These are phyloP conservation scores for Boletales sp. DNA, from an alignment of 768 basidiomycete species.

Conservation along the genomic window DNA sequence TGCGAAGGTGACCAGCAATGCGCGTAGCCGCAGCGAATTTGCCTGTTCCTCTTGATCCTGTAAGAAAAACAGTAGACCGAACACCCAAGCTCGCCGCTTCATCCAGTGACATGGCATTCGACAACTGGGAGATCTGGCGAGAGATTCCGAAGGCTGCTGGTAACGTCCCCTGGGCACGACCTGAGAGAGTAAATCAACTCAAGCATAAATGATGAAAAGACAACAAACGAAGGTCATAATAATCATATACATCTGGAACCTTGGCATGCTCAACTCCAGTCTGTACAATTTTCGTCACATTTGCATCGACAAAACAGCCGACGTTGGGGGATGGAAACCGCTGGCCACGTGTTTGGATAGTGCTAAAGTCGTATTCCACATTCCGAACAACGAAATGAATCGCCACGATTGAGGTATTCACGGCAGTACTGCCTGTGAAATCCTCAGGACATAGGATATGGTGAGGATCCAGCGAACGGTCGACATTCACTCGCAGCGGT, in stretches of 20 bases:
- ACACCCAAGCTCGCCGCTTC: slow-evolving; percentile 59
- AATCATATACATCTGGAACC: slow-evolving; percentile 51
- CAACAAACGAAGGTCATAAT: slow-evolving; percentile 48
- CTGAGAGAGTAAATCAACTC: slow-evolving; percentile 18
- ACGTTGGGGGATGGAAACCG: slow-evolving; percentile 63
- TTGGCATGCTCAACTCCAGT: slow-evolving; percentile 69
- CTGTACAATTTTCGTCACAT: slow-evolving; percentile 72
- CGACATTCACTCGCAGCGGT: slow-evolving; percentile 58
- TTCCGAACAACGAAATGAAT: slow-evolving; percentile 80
- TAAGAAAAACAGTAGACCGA: slow-evolving; percentile 68
- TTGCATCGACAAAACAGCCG: slow-evolving; percentile 81
- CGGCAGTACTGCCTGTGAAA: background rate
- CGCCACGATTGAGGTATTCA: slow-evolving; percentile 36
- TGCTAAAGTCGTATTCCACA: slow-evolving; percentile 60
- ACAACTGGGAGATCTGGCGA: slow-evolving; percentile 51
- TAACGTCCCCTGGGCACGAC: slow-evolving; percentile 2
- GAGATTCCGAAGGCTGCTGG: slow-evolving; percentile 31
- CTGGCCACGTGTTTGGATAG: slow-evolving; percentile 38
- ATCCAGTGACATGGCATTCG: slow-evolving; percentile 55
- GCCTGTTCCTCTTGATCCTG: slow-evolving; percentile 77
- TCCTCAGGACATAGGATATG: slow-evolving; percentile 1
- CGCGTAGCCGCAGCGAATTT: slow-evolving; percentile 64
- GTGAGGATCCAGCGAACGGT: slow-evolving; percentile 30
- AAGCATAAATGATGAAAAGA: background rate
- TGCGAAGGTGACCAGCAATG: slow-evolving; percentile 61